Evolutionary conservation across 495 filamentous ascomycete species (phyloP).

Genomic region (Xanthoparmelia taractica): DNA sequence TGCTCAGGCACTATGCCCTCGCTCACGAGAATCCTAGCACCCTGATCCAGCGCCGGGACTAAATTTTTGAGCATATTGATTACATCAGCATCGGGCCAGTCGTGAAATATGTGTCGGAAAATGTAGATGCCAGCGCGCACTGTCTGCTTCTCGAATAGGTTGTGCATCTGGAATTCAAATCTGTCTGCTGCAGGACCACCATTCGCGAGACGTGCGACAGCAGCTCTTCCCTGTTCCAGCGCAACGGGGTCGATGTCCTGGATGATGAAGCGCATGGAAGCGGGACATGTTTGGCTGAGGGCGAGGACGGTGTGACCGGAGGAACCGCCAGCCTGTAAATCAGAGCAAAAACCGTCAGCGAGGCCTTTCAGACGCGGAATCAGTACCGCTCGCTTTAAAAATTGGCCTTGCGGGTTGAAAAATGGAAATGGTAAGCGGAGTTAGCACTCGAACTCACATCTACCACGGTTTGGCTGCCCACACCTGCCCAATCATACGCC

Average conservation of each 20-base stretch:
- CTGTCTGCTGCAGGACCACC: constrained; percentile 28
- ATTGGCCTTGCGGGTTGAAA: neutral
- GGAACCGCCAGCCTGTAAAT: constrained; percentile 36
- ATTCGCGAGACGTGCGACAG: constrained; percentile 20
- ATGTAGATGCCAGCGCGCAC: constrained; percentile 41
- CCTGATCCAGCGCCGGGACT: constrained; percentile 32
- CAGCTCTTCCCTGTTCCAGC: constrained; percentile 25
- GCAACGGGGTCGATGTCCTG: constrained; percentile 31
- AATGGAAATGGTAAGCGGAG: constrained; percentile 4
- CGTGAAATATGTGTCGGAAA: constrained; percentile 41
- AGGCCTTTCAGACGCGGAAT: constrained; percentile 1
- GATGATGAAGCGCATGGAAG: constrained; percentile 31
- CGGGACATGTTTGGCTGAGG: constrained; percentile 30
- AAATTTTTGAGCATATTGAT: constrained; percentile 36
- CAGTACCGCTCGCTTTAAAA: constrained; percentile 2
- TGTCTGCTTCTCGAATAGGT: constrained; percentile 28
- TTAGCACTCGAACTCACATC: constrained; percentile 21
- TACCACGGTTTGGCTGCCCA: constrained; percentile 21
- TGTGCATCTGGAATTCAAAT: constrained; percentile 34
- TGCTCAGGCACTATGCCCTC: constrained; percentile 31
- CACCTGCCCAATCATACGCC: constrained; percentile 18
- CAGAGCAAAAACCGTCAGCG: constrained; percentile 6
- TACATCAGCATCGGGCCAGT: constrained; percentile 37
- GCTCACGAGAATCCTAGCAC: constrained; percentile 32
- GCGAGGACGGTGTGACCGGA: constrained; percentile 35